Base-by-base conservation (phyloP, 306 rosid genomes). In the Alnus rubra region DNA sequence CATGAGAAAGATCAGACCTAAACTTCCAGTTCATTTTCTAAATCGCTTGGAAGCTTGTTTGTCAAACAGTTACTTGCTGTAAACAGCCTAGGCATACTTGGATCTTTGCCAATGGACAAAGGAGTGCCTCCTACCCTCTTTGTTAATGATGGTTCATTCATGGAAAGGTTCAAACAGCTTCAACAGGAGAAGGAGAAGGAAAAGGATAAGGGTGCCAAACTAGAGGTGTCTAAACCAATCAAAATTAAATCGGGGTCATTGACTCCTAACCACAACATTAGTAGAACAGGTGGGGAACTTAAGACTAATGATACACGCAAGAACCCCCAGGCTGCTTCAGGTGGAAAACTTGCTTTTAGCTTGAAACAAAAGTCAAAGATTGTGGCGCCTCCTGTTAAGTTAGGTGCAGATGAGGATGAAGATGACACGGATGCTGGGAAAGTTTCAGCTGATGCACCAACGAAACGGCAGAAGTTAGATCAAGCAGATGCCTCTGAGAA, bases 151-250 rank as follows among this genome's bases (percentile, higher is more conserved):
- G 99, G 99, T 82, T 93, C 99, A 1, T 96, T 96, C 89, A 86
- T 96, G 98, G 99, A 96, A 89, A 93, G 87, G 88, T 96, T 96
- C 88, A 93, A 86, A 86, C 96, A 91, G 71, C 98, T 96, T 74
- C 98, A 95, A 78, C 94, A 96, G 78, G 91, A 90, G 81, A 89
- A 86, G 85, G 92, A 78, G 74, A 90, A 83, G 82, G 92, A 79
- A 72, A 90, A 86, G 69, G 92, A 79, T 73, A 91, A 83, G 73
- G 73, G 74, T 74, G 69, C 75, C 73, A 69, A 82, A 54, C 15
- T 76, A 33, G 91, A 81, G 67, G 94, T 84, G 39, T 82, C 86
- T 79, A 91, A 84, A 85, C 91, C 93, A 42, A 82, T 82, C 69
- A 93, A 90, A 86, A 78, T 87, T 81, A 79, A 79, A 15, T 79